Base-by-base conservation (phyloP, 805 yeast species). In the Wickerhamomyces kurtzmanii region DNA sequence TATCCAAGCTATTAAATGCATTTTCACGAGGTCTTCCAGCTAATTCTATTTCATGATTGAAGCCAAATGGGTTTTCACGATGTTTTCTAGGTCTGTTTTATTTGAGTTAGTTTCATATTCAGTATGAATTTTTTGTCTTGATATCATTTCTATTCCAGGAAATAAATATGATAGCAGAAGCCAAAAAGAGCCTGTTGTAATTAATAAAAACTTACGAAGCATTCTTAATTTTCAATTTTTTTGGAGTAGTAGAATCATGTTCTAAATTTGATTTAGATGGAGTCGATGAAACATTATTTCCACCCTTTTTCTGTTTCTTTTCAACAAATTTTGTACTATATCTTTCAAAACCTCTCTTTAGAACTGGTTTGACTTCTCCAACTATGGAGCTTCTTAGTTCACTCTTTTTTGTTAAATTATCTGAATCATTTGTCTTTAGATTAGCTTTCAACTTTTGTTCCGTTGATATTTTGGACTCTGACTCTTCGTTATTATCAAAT, bases 51-150 rank as follows among this genome's bases (percentile, higher is more conserved):
- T 45, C 44, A 19, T 55, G 32, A 22, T 59, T 59, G 34, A 51
- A 63, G 8, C 70, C 70, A 40, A 62, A 68, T 11, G 67, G 55
- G 34, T 63, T 66, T 29, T 51, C 62, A 22, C 62, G 43, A 15
- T 32, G 32, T 29, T 47, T 48, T 33, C 35, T 45, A 18, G 53
- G 53, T 31, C 27, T 31, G 31, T 15, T 22, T 17, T n/a, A 6
- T 30, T 31, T 25, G 27, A 28, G 18, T 31, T 27, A 17, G 18
- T 30, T 12, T 17, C 17, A 17, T 22, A 24, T 8, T 24, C 28
- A 6, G 6, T 6, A 6, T 14, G 12, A 23, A 16, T 13, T 17
- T 17, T 16, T 23, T 21, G n/a, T n/a, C n/a, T n/a, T n/a, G n/a
- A n/a, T n/a, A n/a, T n/a, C n/a, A n/a, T n/a, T n/a, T n/a, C n/a